Evolutionary conservation across 2,329 filamentous ascomycete genomes (phyloP).

Genomic region (Westerdykella aurantiaca): DNA sequence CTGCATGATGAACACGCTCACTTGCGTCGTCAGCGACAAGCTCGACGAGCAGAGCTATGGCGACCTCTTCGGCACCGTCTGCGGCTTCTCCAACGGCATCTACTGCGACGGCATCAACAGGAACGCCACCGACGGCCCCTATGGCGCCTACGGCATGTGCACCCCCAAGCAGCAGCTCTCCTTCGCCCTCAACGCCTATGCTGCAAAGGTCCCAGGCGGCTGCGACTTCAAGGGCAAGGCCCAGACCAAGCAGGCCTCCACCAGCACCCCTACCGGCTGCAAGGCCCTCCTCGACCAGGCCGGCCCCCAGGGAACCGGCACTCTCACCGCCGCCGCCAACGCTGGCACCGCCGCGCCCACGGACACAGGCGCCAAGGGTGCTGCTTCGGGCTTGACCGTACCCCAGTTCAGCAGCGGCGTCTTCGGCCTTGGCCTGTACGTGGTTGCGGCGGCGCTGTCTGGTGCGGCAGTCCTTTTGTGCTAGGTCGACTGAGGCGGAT

Average conservation of each 20-base stretch:
- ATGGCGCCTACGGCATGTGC: conserved; percentile 77
- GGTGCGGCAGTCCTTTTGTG: too few species aligned
- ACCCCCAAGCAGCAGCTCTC: conserved; percentile 62
- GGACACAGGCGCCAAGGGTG: conserved; percentile 16
- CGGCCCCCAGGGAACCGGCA: conserved; percentile 55
- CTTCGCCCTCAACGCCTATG: conserved; percentile 68
- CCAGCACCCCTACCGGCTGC: conserved; percentile 51
- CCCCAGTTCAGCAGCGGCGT: not conserved
- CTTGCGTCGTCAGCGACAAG: conserved; percentile 58
- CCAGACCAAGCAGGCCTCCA: conserved; percentile 46
- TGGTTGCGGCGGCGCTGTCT: too few species aligned
- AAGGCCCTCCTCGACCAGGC: conserved; percentile 55
- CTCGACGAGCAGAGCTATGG: conserved; percentile 57
- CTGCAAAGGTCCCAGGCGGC: conserved; percentile 49
- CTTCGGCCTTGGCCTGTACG: too few species aligned
- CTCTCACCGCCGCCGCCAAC: conserved; percentile 45
- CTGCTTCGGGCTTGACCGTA: conserved; percentile 8
- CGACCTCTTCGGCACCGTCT: conserved; percentile 68
- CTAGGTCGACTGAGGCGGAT: too few species aligned
- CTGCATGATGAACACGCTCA: conserved; percentile 74
- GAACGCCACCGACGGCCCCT: conserved; percentile 62
- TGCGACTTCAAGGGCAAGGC: conserved; percentile 70
- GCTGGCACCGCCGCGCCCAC: conserved; percentile 20
- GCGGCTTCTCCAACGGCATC: conserved; percentile 48
- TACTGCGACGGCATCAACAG: conserved; percentile 64